These are phyloP conservation scores for Cladobotryum mycophilum DNA, from an alignment of 2,329 filamentous ascomycete species.

Conservation along the genomic window DNA sequence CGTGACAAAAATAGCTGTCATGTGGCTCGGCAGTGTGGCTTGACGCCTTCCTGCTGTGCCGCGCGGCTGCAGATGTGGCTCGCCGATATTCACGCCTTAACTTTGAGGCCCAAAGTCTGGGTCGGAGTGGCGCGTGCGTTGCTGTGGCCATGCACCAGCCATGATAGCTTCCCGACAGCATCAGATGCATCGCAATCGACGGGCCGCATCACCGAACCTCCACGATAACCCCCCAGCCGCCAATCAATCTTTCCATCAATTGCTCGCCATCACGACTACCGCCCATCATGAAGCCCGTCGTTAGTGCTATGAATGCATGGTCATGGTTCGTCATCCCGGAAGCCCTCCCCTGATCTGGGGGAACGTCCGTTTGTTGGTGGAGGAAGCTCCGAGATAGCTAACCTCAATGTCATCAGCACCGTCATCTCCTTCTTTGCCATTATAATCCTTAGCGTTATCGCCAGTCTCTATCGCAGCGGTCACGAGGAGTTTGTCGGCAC, in stretches of 20 bases:
- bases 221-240: neutral
- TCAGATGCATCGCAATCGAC: neutral
- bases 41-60: neutral
- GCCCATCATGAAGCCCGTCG: conserved; percentile 82
- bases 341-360: neutral
- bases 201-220: neutral
- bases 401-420: conserved; percentile 48
- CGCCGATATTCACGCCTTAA: neutral
- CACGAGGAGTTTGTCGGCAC: conserved; percentile 81
- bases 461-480: conserved; percentile 68
- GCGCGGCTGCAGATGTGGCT: neutral
- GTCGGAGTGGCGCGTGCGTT: neutral
- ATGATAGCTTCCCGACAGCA: neutral
- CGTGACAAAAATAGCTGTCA: too few species aligned
- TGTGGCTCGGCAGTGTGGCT: neutral
- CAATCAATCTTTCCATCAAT: neutral
- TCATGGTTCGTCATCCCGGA: conserved; percentile 61
- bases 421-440: conserved; percentile 62
- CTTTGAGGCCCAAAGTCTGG: neutral
- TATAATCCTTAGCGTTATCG: conserved; percentile 56
- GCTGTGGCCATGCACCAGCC: neutral
- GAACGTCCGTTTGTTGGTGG: neutral
- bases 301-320: conserved; percentile 89
- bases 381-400: neutral
- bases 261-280: neutral